Conservation (phyloP, 78 protist species). For the Monosiga brevicollis region DNA sequence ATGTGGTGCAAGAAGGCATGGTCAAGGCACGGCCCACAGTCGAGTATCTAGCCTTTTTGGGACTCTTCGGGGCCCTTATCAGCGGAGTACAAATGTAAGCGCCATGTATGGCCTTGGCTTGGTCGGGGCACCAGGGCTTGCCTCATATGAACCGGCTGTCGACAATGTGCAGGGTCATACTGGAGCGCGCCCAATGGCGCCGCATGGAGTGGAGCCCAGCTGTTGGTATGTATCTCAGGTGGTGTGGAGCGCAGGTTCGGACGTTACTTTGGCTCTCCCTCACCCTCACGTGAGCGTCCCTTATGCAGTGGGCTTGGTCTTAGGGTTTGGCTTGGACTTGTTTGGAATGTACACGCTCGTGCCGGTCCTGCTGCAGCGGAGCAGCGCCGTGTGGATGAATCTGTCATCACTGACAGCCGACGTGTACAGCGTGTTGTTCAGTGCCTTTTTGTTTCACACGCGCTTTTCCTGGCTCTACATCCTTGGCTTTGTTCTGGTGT, state of each 20-base stretch:
- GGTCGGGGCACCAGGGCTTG: background rate
- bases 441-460: conserved; percentile 31
- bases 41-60: conserved; percentile 26
- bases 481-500: background rate
- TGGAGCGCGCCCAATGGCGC: background rate
- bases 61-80: conserved; percentile 43
- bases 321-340: conserved; percentile 46
- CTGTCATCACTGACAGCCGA: conserved; percentile 73
- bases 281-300: background rate
- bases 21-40: background rate
- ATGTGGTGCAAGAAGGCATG: conserved; percentile 56
- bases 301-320: conserved; percentile 14
- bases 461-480: background rate
- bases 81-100: conserved; percentile 43
- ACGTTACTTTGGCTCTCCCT: background rate
- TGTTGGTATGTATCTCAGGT: background rate
- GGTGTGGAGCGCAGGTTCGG: background rate
- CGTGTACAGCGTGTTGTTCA: conserved; percentile 47
- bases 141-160: background rate
- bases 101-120: background rate
- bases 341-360: conserved; percentile 51
- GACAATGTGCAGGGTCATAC: background rate
- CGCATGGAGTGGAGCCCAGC: background rate
- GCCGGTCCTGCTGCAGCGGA: conserved; percentile 44
- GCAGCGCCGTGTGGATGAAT: conserved; percentile 61